These are phyloP conservation scores for Bipolaris zeicola DNA, from an alignment of 2,329 filamentous ascomycete species.

Conservation along the genomic window DNA sequence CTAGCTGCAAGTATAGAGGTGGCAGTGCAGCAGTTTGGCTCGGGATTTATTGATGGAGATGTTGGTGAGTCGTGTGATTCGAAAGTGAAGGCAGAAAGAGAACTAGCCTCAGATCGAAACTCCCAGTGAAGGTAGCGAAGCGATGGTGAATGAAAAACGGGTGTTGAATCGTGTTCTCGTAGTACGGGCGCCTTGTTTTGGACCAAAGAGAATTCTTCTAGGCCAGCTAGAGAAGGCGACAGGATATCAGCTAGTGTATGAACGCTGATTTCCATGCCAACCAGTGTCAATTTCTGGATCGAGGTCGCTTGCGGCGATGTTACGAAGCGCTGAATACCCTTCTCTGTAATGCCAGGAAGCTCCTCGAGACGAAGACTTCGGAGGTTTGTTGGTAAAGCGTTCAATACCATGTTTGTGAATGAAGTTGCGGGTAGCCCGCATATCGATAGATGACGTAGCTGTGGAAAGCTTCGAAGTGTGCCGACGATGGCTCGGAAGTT, in stretches of 20 bases:
- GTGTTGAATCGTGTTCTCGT: slow-evolving; percentile 50
- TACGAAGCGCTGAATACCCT: slow-evolving; percentile 59
- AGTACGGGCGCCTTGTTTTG: slow-evolving; percentile 58
- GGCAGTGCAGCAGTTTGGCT: slow-evolving; percentile 58
- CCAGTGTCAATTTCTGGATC: slow-evolving; percentile 56
- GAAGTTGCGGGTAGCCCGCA: slow-evolving; percentile 60
- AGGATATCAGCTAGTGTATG: slow-evolving; percentile 60
- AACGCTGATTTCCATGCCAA: slow-evolving; percentile 60
- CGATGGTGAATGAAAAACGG: slow-evolving; percentile 56
- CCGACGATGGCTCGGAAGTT: slow-evolving; percentile 62
- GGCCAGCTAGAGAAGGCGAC: slow-evolving; percentile 48
- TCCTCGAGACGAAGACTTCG: slow-evolving; percentile 61
- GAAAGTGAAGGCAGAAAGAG: slow-evolving; percentile 17
- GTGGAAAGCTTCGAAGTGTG: slow-evolving; percentile 59
- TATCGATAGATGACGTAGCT: slow-evolving; percentile 59
- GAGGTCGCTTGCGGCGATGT: slow-evolving; percentile 53
- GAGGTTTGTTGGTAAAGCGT: slow-evolving; percentile 57
- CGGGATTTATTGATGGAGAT: slow-evolving; percentile 29
- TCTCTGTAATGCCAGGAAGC: slow-evolving; percentile 61
- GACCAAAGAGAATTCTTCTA: slow-evolving; percentile 59
- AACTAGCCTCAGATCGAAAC: slow-evolving; percentile 50
- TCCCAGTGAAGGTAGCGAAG: slow-evolving; percentile 65
- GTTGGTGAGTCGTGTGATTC: slow-evolving; percentile 7
- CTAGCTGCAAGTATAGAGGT: slow-evolving; percentile 68
- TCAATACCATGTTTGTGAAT: slow-evolving; percentile 61